Percentiles rank a stretch among this genome's conserved stretches.
These are phyloP conservation scores for Hypoxylon sp. DNA, from an alignment of 2,329 filamentous ascomycete genomes.

Conservation along the genomic window DNA sequence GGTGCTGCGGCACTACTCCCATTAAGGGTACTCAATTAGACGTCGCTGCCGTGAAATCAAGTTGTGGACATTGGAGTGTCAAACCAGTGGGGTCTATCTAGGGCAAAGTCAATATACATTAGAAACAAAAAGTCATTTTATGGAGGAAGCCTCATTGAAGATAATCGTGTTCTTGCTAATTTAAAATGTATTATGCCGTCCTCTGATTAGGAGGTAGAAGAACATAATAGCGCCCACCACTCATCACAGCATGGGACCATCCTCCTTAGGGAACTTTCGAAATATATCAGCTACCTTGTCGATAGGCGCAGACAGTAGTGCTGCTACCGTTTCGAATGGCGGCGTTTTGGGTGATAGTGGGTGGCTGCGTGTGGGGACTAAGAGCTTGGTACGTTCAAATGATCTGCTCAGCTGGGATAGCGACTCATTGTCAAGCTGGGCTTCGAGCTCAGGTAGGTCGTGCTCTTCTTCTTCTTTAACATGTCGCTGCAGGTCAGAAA, in stretches of 20 bases:
- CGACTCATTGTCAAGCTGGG: conserved; percentile 56
- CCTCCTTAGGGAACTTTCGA: conserved; percentile 65
- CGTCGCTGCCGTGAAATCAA: too few relatives aligned
- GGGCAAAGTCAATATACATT: too few relatives aligned
- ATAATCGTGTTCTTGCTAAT: too few relatives aligned
- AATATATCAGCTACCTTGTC: conserved; percentile 71
- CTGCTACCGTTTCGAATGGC: conserved; percentile 69
- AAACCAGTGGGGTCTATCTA: too few relatives aligned
- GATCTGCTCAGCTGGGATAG: conserved; percentile 59
- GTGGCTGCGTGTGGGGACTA: conserved; percentile 68
- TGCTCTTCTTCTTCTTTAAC: conserved; percentile 66
- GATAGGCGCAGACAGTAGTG: conserved; percentile 69
- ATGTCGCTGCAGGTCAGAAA: conserved; percentile 61
- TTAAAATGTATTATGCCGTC: too few relatives aligned
- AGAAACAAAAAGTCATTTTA: too few relatives aligned
- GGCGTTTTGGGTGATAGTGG: conserved; percentile 66
- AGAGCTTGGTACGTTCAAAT: conserved; percentile 68
- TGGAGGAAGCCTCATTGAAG: too few relatives aligned
- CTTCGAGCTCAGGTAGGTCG: conserved; percentile 66
- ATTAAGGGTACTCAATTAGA: background rate
- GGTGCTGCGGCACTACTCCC: background rate
- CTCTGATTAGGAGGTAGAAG: background rate
- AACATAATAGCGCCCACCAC: background rate
- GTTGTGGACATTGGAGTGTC: too few relatives aligned
- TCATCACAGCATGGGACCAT: conserved; percentile 15